These are phyloP conservation scores for Candida saitoana DNA, from an alignment of 805 yeast genomes.

Conservation along the genomic window DNA sequence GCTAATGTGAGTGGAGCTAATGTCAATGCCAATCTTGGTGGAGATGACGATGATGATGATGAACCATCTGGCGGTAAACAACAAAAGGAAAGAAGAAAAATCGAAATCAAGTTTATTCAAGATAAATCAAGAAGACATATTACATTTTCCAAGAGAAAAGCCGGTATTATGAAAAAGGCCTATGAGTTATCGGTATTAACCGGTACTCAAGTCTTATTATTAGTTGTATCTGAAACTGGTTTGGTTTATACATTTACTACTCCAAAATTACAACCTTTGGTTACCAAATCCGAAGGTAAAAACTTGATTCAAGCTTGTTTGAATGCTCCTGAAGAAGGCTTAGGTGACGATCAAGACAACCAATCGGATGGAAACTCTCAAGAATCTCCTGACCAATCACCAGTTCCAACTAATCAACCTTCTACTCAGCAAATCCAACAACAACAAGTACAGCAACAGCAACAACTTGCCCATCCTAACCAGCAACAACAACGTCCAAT, in stretches of 20 bases:
- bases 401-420: constrained; percentile 20
- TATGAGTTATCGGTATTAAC: constrained; percentile 94
- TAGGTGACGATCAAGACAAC: constrained; percentile 58
- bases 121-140: constrained; percentile 97
- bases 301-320: constrained; percentile 94
- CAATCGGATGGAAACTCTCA: constrained; percentile 50
- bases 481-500: constrained; percentile 23
- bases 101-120: constrained; percentile 94
- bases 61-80: constrained; percentile 44
- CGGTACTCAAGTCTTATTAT: constrained; percentile 91
- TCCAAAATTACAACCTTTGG: constrained; percentile 97
- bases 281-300: constrained; percentile 95
- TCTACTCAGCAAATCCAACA: constrained; percentile 25
- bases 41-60: constrained; percentile 52
- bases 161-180: constrained; percentile 99
- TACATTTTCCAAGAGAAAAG: constrained; percentile 95
- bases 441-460: constrained; percentile 20
- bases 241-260: constrained; percentile 97
- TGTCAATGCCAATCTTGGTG: constrained; percentile 12
- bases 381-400: constrained; percentile 39
- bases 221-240: constrained; percentile 98
- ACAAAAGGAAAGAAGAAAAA: constrained; percentile 70
- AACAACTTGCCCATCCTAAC: constrained; percentile 17
- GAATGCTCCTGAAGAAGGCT: constrained; percentile 89
- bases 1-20: constrained; percentile 6